Evolutionary conservation across 306 rosid species (phyloP), one percentile per base, ranked within the genome.

Genomic region (Acacia confusa): DNA sequence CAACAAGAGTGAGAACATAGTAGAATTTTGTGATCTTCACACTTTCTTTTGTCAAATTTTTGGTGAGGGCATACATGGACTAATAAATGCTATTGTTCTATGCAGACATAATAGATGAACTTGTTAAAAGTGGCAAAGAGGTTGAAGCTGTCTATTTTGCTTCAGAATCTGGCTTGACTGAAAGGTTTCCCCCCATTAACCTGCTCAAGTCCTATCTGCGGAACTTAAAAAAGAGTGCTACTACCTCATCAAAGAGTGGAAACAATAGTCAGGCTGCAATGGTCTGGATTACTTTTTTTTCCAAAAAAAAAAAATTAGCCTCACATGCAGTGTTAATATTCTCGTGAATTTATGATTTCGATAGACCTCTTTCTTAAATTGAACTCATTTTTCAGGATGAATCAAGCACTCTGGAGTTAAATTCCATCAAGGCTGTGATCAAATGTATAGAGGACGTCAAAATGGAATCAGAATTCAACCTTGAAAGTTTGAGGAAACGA

Each of bases 381-480:
- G 68, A 48, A 60, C 80, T 79, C 30, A 58, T 81, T 75, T 80
- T 86, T 45, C 88, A 93, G 97, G 96, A 93, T 63, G 92, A 90
- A 64, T 86, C 94, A 0, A 88, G 55, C 84, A 86, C 87, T 76
- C 57, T 79, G 74, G 97, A 93, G 84, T 82, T 91, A 81, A 86
- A 86, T 84, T 89, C 91, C 58, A 78, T 90, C 14, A 91, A 70
- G 88, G 88, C 93, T 77, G 78, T 88, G 40, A 87, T 93, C 83
- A 93, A 85, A 88, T 93, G 97, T 64, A 92, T 91, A 66, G 97
- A 93, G 84, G 97, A 93, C 88, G 92, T 87, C 92, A 93, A 93
- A 78, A 91, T 93, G 36, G 94, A 93, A 82, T 87, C 92, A 38
- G 94, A 90, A 74, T 93, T 91, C 67, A 77, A 82, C 74, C 84